A percentile compares a stretch with the other conserved stretches of the same genome.
Conservation (phyloP, 2,329 filamentous ascomycete genomes). For the Penicillium brevicompactum region DNA sequence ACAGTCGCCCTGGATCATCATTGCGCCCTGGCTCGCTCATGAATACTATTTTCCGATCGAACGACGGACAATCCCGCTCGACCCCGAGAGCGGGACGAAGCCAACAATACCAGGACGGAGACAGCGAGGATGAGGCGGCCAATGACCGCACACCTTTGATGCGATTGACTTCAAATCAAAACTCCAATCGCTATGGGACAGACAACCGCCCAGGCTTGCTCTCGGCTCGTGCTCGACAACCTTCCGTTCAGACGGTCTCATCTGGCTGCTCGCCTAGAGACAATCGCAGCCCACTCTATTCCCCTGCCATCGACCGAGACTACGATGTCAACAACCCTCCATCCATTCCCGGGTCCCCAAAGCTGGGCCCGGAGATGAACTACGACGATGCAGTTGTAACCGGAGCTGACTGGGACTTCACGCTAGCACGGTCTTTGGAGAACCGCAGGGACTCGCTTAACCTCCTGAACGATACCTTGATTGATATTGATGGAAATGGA, state of each 20-base stretch:
- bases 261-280: conserved; percentile 33
- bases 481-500: conserved; percentile 46
- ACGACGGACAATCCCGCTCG: conserved; percentile 34
- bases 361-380: conserved; percentile 53
- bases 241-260: conserved; percentile 31
- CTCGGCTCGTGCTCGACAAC: conserved; percentile 26
- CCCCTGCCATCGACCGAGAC: conserved; percentile 36
- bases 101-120: conserved; percentile 23
- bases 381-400: conserved; percentile 58
- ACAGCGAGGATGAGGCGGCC: conserved; percentile 38
- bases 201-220: conserved; percentile 31
- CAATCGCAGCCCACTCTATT: conserved; percentile 25
- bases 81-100: conserved; percentile 34
- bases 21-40: conserved; percentile 38
- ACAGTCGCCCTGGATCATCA: conserved; percentile 46
- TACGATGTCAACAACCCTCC: conserved; percentile 69
- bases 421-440: conserved; percentile 38
- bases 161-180: conserved; percentile 30
- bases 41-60: conserved; percentile 48
- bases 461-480: conserved; percentile 43
- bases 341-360: conserved; percentile 62
- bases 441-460: conserved; percentile 33
- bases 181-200: conserved; percentile 39
- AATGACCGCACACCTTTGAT: conserved; percentile 61
- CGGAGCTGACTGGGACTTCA: conserved; percentile 46